phyloP scores from a whole-genome alignment of 768 basidiomycete species.

The Leccinellum luteum region DNA sequence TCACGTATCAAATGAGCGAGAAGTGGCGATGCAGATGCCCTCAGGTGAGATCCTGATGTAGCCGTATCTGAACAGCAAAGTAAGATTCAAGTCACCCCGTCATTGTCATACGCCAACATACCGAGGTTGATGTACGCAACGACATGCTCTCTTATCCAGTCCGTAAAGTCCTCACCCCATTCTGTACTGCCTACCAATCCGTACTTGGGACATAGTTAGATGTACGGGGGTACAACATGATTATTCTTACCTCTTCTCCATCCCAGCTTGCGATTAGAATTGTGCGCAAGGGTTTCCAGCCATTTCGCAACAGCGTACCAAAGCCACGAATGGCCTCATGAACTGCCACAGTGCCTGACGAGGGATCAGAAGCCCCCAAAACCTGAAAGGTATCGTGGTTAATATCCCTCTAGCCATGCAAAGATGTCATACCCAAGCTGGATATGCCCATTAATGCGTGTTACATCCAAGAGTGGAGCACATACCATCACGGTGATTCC shows the following conservation, averaged over 20 bases:
- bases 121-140: constrained; percentile 89
- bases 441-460: constrained; percentile 7
- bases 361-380: constrained; percentile 56
- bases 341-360: constrained; percentile 54
- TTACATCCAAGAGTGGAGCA: constrained; percentile 1
- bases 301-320: constrained; percentile 46
- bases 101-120: constrained; percentile 25
- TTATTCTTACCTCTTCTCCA: constrained; percentile 56
- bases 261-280: constrained; percentile 82
- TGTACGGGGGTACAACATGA: not conserved
- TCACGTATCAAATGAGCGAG: constrained; percentile 71
- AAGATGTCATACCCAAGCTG: constrained; percentile 22
- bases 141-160: constrained; percentile 77
- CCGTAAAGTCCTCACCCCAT: constrained; percentile 89
- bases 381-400: constrained; percentile 22
- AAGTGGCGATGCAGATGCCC: constrained; percentile 69
- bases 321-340: constrained; percentile 57
- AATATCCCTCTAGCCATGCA: not conserved
- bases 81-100: constrained; percentile 32
- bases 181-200: constrained; percentile 88
- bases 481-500: constrained; percentile 86
- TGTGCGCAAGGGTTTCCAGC: constrained; percentile 71
- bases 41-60: constrained; percentile 50
- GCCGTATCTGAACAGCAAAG: constrained; percentile 45
- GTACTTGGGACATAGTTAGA: constrained; percentile 35